Base-by-base conservation (phyloP, 2,329 filamentous ascomycete species). In the Pseudocercospora pini-densiflorae region DNA sequence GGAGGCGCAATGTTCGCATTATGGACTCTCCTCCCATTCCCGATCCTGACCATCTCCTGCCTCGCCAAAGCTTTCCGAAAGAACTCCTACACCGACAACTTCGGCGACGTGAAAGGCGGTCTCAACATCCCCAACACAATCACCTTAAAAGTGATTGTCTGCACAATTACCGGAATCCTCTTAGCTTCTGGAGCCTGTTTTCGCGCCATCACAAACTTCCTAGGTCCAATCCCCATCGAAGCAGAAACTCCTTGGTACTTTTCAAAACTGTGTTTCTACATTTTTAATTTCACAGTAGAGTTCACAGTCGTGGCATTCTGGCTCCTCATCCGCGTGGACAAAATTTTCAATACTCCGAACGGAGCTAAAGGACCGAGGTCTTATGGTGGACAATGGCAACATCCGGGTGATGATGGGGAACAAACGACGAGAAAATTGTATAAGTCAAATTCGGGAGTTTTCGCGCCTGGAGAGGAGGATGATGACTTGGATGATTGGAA, bases 201-300 rank as follows among this genome's bases (percentile, higher is more conserved):
- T 80, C 86, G 92, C 40, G 82, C 87, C 31, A 90, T 85, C 16
- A 86, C 86, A 0, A 80, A 76, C 29, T 92, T 85, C 78, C 81
- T 82, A 63, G 75, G 82, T 0, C 79, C 81, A 0, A 40, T 65
- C 31, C 60, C 64, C 6, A 45, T 65, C 10, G 23, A 43, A n/a
- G 3, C 72, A 74, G 63, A 81, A 53, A 88, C 91, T 1, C 89
- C 89, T 5, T 91, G 89, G 85, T 94, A 89, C 76, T 86, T 92
- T 73, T 82, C 82, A 74, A 91, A 90, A 76, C 86, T 88, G 1
- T 88, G 86, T 73, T 97, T 93, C 81, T 97, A 95, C 81, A 80
- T 88, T 75, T 92, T 95, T 81, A 91, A 92, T 80, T 96, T 92
- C 75, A 82, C 81, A 16, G 83, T 94, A 43, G 93, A 97, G 79